Evolutionary conservation across 768 basidiomycete genomes (phyloP).

Genomic region (Dacryopinax spathularia): DNA sequence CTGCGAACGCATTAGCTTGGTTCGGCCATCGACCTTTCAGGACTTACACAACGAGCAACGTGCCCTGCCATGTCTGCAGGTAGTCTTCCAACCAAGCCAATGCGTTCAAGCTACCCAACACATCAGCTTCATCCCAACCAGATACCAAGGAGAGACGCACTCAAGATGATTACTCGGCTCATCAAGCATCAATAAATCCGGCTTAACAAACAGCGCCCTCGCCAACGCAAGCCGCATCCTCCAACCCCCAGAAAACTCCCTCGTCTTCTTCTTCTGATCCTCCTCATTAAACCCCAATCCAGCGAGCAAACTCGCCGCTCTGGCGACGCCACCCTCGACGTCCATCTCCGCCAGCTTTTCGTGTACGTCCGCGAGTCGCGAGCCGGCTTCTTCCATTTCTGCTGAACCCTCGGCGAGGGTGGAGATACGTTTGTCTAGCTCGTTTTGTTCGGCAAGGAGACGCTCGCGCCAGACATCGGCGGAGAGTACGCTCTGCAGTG

Average conservation of each 20-base stretch:
- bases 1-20: constrained; percentile 27
- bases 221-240: constrained; percentile 96
- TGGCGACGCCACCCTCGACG: constrained; percentile 88
- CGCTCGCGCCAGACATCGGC: constrained; percentile 99
- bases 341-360: constrained; percentile 91
- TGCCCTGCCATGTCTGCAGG: constrained; percentile 86
- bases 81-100: constrained; percentile 97
- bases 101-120: constrained; percentile 63
- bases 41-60: constrained; percentile 77
- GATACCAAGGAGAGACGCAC: constrained; percentile 15
- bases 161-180: constrained; percentile 94
- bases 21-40: not conserved
- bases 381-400: constrained; percentile 69
- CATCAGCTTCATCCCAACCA: not conserved
- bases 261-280: constrained; percentile 74
- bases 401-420: constrained; percentile 54
- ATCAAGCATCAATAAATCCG: constrained; percentile 37
- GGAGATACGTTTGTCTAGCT: constrained; percentile 66
- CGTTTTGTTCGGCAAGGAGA: constrained; percentile 67
- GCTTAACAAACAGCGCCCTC: constrained; percentile 88
- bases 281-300: constrained; percentile 84
- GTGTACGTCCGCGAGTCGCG: constrained; percentile 78
- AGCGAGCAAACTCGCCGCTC: constrained; percentile 78
- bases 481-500: constrained; percentile 89
- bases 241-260: constrained; percentile 93